These are phyloP conservation scores for Elaeis oleifera DNA, from an alignment of 202 grass and related monocot species.

Conservation along the genomic window DNA sequence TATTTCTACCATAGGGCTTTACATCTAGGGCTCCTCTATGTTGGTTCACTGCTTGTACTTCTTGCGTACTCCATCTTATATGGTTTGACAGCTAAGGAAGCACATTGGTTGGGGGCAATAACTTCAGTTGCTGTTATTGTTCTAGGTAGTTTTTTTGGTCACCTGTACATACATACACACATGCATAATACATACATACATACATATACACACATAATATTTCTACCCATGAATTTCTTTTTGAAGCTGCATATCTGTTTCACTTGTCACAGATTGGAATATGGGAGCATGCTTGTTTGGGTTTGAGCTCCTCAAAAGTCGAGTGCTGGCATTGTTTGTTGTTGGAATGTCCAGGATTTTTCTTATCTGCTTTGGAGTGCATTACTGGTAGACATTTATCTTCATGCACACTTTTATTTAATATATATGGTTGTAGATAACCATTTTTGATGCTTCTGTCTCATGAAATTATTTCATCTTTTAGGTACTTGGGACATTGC, in stretches of 20 bases:
- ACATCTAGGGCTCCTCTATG: constrained; percentile 78
- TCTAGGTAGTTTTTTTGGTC: constrained; percentile 50
- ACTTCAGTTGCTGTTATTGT: constrained; percentile 86
- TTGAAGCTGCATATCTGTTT: background rate
- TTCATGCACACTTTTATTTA: constrained; percentile 6
- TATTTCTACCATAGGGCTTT: constrained; percentile 54
- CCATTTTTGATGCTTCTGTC: background rate
- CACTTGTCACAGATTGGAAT: constrained; percentile 83
- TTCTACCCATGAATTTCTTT: constrained; percentile 2
- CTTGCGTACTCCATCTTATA: constrained; percentile 85
- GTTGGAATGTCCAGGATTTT: constrained; percentile 92
- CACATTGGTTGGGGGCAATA: constrained; percentile 75
- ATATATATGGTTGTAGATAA: too few relatives aligned
- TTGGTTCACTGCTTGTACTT: constrained; percentile 72
- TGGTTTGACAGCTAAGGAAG: constrained; percentile 88
- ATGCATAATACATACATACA: too few relatives aligned
- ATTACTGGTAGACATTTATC: constrained; percentile 70
- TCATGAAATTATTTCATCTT: background rate
- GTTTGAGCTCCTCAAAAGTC: constrained; percentile 92
- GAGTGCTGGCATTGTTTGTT: constrained; percentile 63
- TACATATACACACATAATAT: background rate
- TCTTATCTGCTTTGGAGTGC: constrained; percentile 96
- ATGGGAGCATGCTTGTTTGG: constrained; percentile 80
- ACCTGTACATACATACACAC: too few relatives aligned
- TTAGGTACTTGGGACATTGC: constrained; percentile 97